Evolutionary conservation across 768 basidiomycete species (phyloP).

Genomic region (Hypholoma sublateritium): DNA sequence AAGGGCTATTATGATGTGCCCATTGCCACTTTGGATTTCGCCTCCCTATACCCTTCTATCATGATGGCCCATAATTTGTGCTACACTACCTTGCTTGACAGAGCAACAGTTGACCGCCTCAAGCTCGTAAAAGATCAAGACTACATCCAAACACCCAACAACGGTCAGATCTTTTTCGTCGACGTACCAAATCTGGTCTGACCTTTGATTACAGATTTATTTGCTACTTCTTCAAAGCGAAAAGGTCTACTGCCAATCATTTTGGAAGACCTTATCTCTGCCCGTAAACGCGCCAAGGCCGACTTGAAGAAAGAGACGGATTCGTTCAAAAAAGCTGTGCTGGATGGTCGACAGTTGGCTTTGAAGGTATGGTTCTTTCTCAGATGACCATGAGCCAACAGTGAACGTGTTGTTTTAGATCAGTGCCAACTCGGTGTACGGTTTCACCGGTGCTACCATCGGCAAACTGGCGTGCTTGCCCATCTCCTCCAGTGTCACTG

Average conservation of each 20-base stretch:
- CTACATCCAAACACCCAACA: constrained; percentile 94
- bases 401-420: constrained; percentile 52
- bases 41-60: constrained; percentile 97
- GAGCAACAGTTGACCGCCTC: constrained; percentile 72
- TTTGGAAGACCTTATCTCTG: constrained; percentile 89
- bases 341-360: constrained; percentile 96
- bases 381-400: background rate
- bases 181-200: background rate
- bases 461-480: constrained; percentile 95
- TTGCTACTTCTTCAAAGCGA: constrained; percentile 67
- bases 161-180: constrained; percentile 51
- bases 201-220: constrained; percentile 63
- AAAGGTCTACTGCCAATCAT: constrained; percentile 92
- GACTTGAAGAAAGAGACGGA: constrained; percentile 97
- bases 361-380: constrained; percentile 64
- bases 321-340: constrained; percentile 93
- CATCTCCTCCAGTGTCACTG: constrained; percentile 93
- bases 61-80: constrained; percentile 99
- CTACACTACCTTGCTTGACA: constrained; percentile 94
- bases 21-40: constrained; percentile 98
- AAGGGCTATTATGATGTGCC: constrained; percentile 96
- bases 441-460: constrained; percentile 96
- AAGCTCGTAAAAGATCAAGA: constrained; percentile 81
- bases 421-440: constrained; percentile 98
- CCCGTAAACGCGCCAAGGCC: constrained; percentile 92